Conservation (phyloP, 2,329 filamentous ascomycete genomes). For the Colletotrichum karsti region DNA sequence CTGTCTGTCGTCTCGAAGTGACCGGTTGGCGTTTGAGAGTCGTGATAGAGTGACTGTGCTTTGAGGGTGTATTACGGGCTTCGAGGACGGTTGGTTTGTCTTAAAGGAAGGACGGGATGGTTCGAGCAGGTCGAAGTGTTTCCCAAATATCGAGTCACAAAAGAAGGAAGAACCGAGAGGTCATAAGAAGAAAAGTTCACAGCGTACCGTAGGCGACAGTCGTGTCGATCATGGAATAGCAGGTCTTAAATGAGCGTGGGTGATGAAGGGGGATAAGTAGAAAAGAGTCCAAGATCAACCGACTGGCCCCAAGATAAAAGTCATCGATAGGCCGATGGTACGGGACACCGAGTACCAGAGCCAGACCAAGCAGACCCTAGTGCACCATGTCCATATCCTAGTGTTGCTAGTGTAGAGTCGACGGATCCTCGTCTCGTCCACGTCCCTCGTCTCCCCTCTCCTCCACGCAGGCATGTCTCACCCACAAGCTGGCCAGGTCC, state of each 20-base stretch:
- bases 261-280: conserved; percentile 62
- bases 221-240: conserved; percentile 57
- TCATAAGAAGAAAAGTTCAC: conserved; percentile 57
- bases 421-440: conserved; percentile 36
- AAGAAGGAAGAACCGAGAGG: conserved; percentile 60
- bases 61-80: conserved; percentile 40
- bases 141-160: conserved; percentile 55
- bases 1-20: conserved; percentile 22
- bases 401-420: conserved; percentile 8
- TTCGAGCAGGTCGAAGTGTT: conserved; percentile 42
- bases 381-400: conserved; percentile 34
- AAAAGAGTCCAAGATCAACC: conserved; percentile 50
- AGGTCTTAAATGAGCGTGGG: conserved; percentile 44
- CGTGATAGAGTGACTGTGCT: conserved; percentile 34
- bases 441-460: conserved; percentile 33
- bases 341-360: conserved; percentile 22
- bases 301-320: conserved; percentile 45
- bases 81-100: conserved; percentile 32
- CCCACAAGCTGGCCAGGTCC: conserved; percentile 47
- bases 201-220: conserved; percentile 51
- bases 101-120: conserved; percentile 55
- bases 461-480: conserved; percentile 58
- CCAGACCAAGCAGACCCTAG: conserved; percentile 32
- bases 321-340: conserved; percentile 41
- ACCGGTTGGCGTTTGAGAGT: conserved; percentile 34